Percentiles rank a stretch among this genome's conserved stretches.
phyloP scores from a whole-genome alignment of 2,329 filamentous ascomycete species.

The Diaporthe helianthi region DNA sequence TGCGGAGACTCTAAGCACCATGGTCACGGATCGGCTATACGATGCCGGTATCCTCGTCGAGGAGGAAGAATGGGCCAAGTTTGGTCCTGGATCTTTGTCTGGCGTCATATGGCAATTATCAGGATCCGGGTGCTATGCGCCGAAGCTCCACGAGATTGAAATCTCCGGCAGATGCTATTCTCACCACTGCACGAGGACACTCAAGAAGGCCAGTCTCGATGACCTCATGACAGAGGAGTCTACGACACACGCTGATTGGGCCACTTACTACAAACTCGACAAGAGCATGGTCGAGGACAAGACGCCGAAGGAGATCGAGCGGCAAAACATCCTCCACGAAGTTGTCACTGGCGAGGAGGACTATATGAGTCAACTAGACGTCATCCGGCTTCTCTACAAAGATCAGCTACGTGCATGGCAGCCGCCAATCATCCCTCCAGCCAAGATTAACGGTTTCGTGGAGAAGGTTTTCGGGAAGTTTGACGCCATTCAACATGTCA shows the following conservation, averaged over 20 bases:
- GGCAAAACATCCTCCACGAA: constrained; percentile 94
- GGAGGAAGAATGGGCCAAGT: constrained; percentile 98
- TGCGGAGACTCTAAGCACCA: constrained; percentile 83
- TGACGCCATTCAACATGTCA: constrained; percentile 86
- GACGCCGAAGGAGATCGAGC: constrained; percentile 86
- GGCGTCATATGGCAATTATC: constrained; percentile 95
- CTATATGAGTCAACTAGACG: constrained; percentile 88
- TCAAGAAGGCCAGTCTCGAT: constrained; percentile 92
- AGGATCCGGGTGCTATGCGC: constrained; percentile 88
- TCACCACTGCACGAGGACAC: constrained; percentile 88
- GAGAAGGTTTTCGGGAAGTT: constrained; percentile 88
- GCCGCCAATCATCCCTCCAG: constrained; percentile 81
- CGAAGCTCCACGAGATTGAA: constrained; percentile 77
- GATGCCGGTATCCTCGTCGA: constrained; percentile 77
- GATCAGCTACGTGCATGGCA: constrained; percentile 77
- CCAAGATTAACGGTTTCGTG: constrained; percentile 81
- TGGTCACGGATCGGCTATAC: constrained; percentile 82
- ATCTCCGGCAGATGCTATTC: constrained; percentile 86
- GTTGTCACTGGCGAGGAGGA: constrained; percentile 92
- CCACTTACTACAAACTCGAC: constrained; percentile 83
- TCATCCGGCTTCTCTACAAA: constrained; percentile 84
- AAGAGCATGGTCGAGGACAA: constrained; percentile 76
- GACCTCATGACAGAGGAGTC: constrained; percentile 73
- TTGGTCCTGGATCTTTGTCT: constrained; percentile 79
- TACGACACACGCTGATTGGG: constrained; percentile 82